Conservation (phyloP, 768 basidiomycete genomes). For the Calocybe indica region DNA sequence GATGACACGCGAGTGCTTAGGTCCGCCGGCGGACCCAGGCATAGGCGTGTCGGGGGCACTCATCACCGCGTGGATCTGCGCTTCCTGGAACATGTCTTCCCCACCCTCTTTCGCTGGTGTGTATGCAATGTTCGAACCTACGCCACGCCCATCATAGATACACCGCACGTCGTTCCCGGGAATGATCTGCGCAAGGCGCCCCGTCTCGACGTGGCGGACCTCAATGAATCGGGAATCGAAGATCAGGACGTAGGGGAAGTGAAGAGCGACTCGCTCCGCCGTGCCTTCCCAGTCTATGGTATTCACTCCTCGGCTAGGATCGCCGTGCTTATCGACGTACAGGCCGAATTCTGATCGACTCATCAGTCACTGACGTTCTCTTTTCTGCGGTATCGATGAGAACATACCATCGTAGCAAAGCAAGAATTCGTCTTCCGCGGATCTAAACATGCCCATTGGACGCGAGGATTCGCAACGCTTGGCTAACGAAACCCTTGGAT, state of each 20-base stretch:
- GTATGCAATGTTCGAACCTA: slow-evolving; percentile 53
- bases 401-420: slow-evolving; percentile 87
- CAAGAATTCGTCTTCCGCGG: slow-evolving; percentile 87
- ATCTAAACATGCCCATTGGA: slow-evolving; percentile 93
- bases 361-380: background rate
- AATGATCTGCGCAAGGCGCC: slow-evolving; percentile 81
- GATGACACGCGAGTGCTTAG: slow-evolving; percentile 38
- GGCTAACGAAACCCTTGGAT: slow-evolving; percentile 58
- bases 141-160: slow-evolving; percentile 82
- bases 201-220: slow-evolving; percentile 79
- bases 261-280: slow-evolving; percentile 86
- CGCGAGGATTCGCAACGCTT: slow-evolving; percentile 84
- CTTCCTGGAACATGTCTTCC: slow-evolving; percentile 63
- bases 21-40: slow-evolving; percentile 30
- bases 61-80: slow-evolving; percentile 86
- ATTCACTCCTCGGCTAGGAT: slow-evolving; percentile 66
- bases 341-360: slow-evolving; percentile 74
- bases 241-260: slow-evolving; percentile 84
- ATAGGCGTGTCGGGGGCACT: slow-evolving; percentile 38
- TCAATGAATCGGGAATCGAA: slow-evolving; percentile 93
- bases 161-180: slow-evolving; percentile 80
- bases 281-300: slow-evolving; percentile 95
- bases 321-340: slow-evolving; percentile 91
- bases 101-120: slow-evolving; percentile 60
- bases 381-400: background rate